phyloP scores from a whole-genome alignment of 2,329 filamentous ascomycete species.

The Ceratocystis smalleyi region DNA sequence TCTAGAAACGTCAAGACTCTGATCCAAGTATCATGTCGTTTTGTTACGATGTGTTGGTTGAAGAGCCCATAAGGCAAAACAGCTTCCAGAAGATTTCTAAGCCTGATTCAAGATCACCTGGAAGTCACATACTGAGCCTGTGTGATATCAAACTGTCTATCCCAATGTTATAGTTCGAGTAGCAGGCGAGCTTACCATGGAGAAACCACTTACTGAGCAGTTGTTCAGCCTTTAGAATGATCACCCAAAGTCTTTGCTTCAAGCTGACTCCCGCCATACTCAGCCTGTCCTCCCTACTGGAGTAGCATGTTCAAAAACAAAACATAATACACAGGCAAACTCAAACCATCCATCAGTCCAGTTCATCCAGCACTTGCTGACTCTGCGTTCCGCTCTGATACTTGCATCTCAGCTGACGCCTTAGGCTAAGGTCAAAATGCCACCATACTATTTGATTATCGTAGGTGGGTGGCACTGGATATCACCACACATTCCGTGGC shows the following conservation, averaged over 20 bases:
- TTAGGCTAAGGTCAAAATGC: not conserved
- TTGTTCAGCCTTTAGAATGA: not conserved
- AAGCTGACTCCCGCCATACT: not conserved
- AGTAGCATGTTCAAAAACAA: not conserved
- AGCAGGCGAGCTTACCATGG: not conserved
- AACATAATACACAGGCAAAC: not conserved
- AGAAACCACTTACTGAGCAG: not conserved
- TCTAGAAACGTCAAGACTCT: not conserved
- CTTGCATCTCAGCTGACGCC: not conserved
- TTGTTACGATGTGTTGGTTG: not conserved
- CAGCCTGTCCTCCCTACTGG: not conserved
- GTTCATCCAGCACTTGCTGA: not conserved
- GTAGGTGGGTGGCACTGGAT: not conserved
- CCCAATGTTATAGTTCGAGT: not conserved
- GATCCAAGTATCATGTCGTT: not conserved
- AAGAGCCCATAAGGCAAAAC: not conserved
- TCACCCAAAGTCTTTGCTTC: not conserved
- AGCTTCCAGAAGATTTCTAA: not conserved
- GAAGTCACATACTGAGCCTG: not conserved
- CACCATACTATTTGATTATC: not conserved
- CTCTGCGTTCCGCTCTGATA: not conserved
- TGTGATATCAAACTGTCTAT: not conserved
- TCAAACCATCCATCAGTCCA: not conserved
- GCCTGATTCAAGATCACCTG: not conserved
- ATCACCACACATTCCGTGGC: not conserved